Evolutionary conservation across 805 yeast species (phyloP), one percentile per base, ranked within the genome.

Genomic region (Yarrowia sp.): DNA sequence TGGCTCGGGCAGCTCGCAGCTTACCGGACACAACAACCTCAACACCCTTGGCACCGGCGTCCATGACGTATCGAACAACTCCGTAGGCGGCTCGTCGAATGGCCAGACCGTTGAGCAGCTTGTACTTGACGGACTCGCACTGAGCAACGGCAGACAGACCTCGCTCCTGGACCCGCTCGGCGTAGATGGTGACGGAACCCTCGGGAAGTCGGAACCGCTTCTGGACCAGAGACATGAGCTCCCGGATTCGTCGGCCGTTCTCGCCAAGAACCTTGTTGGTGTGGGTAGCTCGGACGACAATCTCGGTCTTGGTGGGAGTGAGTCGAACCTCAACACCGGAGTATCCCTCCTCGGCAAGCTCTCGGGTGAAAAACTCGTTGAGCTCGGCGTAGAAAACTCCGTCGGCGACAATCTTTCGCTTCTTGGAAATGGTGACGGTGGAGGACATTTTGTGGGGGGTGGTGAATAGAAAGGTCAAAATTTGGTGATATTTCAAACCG

Each of bases 1-100:
- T 95, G 80, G 99, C 99, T 89, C 99, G 92, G 80, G 98, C 99
- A 85, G 97, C 99, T 87, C 98, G 92, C 83, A 96, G 90, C 87
- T 95, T 95, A 89, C 99, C 99, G 78, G 98, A 92, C 81, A 95
- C 91, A 79, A 95, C 98, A 83, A 95, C 99, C 88, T 95, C 99
- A 81, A 96, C 97, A 93, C 99, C 99, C 91, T 95, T 95, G 82
- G 99, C 99, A 85, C 99, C 99, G 75, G 98, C 92, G 85, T 93
- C 98, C 97, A 95, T 95, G 81, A 96, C 97, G 89, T 88, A 91
- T 88, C 99, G 92, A 86, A 95, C 96, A 78, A 95, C 98, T 92
- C 98, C 98, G 92, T 95, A 95, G 79, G 98, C 98, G 78, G 99
- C 99, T 88, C 99, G 92, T 88, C 99, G 92, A 87, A 95, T 92